phyloP scores from a whole-genome alignment of 345 rosid genomes.

The Hirschfeldia incana region DNA sequence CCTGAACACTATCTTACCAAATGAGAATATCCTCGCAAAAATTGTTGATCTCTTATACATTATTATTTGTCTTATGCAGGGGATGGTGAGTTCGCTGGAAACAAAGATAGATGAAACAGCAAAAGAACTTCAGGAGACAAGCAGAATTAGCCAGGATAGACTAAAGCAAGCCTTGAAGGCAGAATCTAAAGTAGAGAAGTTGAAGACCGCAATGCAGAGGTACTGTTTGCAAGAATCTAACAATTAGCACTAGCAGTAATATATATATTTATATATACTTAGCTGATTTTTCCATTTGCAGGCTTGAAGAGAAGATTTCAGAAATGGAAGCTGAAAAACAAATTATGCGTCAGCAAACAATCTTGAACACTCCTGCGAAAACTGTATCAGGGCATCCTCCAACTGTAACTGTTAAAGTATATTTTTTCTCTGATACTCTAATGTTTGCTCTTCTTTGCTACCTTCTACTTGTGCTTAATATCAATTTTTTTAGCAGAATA shows the following conservation, averaged over 20 bases:
- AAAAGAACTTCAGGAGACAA: slow-evolving; percentile 77
- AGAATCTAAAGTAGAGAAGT: slow-evolving; percentile 76
- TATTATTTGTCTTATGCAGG: slow-evolving; percentile 50
- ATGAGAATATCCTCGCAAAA: background rate
- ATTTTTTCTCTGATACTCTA: slow-evolving; percentile 17
- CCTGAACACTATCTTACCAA: slow-evolving; percentile 5
- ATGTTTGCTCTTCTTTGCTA: background rate
- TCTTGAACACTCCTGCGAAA: slow-evolving; percentile 53
- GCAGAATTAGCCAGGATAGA: slow-evolving; percentile 82
- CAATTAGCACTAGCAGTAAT: slow-evolving; percentile 15
- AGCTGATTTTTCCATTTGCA: slow-evolving; percentile 40
- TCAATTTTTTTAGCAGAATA: slow-evolving; percentile 51
- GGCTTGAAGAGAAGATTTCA: slow-evolving; percentile 85
- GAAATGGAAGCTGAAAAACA: slow-evolving; percentile 87
- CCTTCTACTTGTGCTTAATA: slow-evolving; percentile 23
- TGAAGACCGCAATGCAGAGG: slow-evolving; percentile 94
- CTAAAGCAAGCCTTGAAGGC: slow-evolving; percentile 91
- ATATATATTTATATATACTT: background rate
- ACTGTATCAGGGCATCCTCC: slow-evolving; percentile 60
- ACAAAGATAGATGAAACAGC: slow-evolving; percentile 87
- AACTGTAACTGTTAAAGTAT: slow-evolving; percentile 50
- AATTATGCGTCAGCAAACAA: slow-evolving; percentile 74
- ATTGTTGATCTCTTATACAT: background rate
- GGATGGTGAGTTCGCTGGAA: slow-evolving; percentile 75
- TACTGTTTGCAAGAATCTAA: slow-evolving; percentile 36